Conservation (phyloP, 805 yeast genomes). For the Pichia exigua region DNA sequence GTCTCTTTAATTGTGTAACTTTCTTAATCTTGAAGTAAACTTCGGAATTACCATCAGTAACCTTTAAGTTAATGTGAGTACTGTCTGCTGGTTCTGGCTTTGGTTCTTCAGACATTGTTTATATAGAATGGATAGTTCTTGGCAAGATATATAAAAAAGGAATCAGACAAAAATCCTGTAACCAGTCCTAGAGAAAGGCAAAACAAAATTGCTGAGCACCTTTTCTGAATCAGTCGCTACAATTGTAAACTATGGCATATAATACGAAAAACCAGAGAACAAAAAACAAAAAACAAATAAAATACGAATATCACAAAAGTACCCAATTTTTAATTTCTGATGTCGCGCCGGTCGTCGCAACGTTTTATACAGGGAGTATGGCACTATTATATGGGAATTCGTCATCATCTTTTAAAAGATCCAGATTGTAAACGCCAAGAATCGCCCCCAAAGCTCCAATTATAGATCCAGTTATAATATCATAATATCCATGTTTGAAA, state of each 20-base stretch:
- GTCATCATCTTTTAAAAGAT: constrained; percentile 6
- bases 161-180: no score
- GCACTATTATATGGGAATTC: neutral
- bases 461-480: constrained; percentile 60
- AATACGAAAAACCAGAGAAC: no score
- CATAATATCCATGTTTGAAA: constrained; percentile 85
- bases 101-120: constrained; percentile 30
- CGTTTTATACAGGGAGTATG: neutral
- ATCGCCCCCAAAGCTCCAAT: constrained; percentile 7
- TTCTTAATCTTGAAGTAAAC: constrained; percentile 92
- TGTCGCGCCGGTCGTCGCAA: neutral
- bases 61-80: constrained; percentile 81
- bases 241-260: no score
- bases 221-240: neutral
- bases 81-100: constrained; percentile 42
- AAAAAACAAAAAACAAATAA: no score
- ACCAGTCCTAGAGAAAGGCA: neutral
- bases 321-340: no score
- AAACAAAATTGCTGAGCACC: neutral
- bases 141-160: neutral
- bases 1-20: constrained; percentile 84
- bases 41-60: constrained; percentile 88
- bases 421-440: neutral
- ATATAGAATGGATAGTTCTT: neutral
- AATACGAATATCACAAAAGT: no score